Base-by-base conservation (phyloP, 345 rosid genomes). In the Turnera subulata region DNA sequence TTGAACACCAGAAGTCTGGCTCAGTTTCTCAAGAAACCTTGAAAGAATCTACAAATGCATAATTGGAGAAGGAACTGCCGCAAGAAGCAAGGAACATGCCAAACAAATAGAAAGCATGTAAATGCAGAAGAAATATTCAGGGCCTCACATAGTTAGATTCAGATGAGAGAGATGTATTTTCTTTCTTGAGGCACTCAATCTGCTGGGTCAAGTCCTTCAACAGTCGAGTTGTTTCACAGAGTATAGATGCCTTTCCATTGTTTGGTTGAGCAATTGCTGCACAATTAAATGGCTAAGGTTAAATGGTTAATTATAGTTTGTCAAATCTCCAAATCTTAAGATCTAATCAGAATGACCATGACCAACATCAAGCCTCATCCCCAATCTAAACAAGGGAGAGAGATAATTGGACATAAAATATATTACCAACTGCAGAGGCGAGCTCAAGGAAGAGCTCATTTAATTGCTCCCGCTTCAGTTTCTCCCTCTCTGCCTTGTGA, bases 391-490 rank as follows among this genome's bases (percentile, higher is more conserved):
- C 1, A 5, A 23, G 19, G 16, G 6, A 19, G 6, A 17, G 0
- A 2, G 13, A 20, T 23, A 55, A 14, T 13, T n/a, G 19, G 21
- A 32, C 6, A 37, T 18, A 22, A 35, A 40, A 53, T 48, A 65
- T 56, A 1, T 59, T 87, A 90, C 99, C 97, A 24, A 94, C 83
- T 25, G 85, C 80, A 59, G 48, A 66, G 21, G 86, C 95, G 58
- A 93, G 82, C 52, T 87, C 88, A 64, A 80, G 62, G 68, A 93
- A 93, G 37, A 87, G 90, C 23, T 85, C 96, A 68, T 89, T 93
- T 83, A 93, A 73, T 63, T 85, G 97, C 76, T 90, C 96, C 7
- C 97, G 97, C 73, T 93, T 93, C 71, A 80, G 81, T 75, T 79
- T 90, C 85, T 93, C 99, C 59, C 95, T 76, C 79, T 81, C 90